Base-by-base conservation (phyloP, 2,329 filamentous ascomycete genomes). In the Penicillium glabrum region DNA sequence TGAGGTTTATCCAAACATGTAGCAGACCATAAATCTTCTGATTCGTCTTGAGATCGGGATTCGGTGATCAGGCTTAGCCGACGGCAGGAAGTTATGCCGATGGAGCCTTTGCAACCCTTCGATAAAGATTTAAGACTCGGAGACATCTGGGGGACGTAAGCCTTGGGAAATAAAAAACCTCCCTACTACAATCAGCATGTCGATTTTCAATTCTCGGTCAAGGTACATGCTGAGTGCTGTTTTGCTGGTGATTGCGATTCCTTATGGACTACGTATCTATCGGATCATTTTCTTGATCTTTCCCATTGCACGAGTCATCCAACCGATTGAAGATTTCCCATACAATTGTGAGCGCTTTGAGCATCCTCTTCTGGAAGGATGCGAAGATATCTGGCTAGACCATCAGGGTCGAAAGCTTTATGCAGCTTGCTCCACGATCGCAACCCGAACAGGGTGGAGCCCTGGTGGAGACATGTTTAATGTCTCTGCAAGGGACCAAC, bases 301-400 rank as follows among this genome's bases (percentile, higher is more conserved):
- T 6, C 72, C 74, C 23, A 46, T 67, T 54, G 67, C 67, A 3
- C 72, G 72, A 11, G 54, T 59, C 21, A 50, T 75, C 46, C 62
- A 65, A 21, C 59, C 69, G 3, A 63, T 76, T 52, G 64, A 68
- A 2, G 62, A 68, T 5, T 76, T 74, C 56, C 65, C 62, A 46
- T 68, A 69, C 61, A 54, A 33, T 47, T 70, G 66, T 54, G 56
- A 52, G 41, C 68, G 65, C 45, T 55, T 67, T 46, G 54, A 48
- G 31, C 67, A 66, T 54, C 61, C 58, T 57, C 69, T 59, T 47
- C 62, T 70, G n/a, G 64, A 66, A 44, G 67, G 64, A 27, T 71
- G 67, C 33, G 69, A 71, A 45, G 69, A 71, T 27, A 60, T 70
- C 47, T 69, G 69, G 67, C 55, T 71, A 19, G 66, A 70, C 39